These are phyloP conservation scores for Naumovozyma castellii DNA, from an alignment of 805 yeast species.

Conservation along the genomic window DNA sequence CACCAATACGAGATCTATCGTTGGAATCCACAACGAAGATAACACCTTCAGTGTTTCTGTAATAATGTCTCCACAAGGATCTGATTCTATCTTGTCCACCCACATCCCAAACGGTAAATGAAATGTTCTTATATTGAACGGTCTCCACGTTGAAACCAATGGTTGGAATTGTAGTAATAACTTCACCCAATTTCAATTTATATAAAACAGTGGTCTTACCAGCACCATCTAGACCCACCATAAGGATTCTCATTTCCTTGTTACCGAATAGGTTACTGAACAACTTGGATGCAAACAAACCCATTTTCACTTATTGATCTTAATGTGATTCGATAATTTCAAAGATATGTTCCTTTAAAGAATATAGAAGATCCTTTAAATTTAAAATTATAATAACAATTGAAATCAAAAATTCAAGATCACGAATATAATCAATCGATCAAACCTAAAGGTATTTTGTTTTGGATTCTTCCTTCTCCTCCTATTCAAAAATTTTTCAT, in stretches of 20 bases:
- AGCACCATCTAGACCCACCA: slow-evolving; percentile 98
- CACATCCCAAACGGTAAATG: slow-evolving; percentile 97
- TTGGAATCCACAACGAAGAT: slow-evolving; percentile 96
- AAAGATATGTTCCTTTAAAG: not conserved
- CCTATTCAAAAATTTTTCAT: not conserved
- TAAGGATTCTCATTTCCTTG: slow-evolving; percentile 95
- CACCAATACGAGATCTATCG: slow-evolving; percentile 96
- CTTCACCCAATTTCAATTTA: slow-evolving; percentile 91
- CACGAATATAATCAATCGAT: no score
- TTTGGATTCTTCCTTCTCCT: not conserved
- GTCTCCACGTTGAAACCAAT: slow-evolving; percentile 97
- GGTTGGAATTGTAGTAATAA: slow-evolving; percentile 93
- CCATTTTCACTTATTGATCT: slow-evolving; percentile 47
- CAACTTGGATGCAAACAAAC: slow-evolving; percentile 89
- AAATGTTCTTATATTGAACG: slow-evolving; percentile 92
- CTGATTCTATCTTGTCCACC: slow-evolving; percentile 99
- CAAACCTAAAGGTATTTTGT: not conserved
- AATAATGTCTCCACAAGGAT: slow-evolving; percentile 98
- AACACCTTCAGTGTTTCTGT: slow-evolving; percentile 97
- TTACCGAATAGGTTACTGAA: slow-evolving; percentile 94
- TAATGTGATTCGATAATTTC: not conserved
- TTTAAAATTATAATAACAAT: no score
- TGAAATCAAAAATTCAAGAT: no score
- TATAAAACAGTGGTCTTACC: slow-evolving; percentile 96
- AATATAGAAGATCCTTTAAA: not conserved